phyloP scores from a whole-genome alignment of 148 eudicot species.

The Polygonum aviculare region DNA sequence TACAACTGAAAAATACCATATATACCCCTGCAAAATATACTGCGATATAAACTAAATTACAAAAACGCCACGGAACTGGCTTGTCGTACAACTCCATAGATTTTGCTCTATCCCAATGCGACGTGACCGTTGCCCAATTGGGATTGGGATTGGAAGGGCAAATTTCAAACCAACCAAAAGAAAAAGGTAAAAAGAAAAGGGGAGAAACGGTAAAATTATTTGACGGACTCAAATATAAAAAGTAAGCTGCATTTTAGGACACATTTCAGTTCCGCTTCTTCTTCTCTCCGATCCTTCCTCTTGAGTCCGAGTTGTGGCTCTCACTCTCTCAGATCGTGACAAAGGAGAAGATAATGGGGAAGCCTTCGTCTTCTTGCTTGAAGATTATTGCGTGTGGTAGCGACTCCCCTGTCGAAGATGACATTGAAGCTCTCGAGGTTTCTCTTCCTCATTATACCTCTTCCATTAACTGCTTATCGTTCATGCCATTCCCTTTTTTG shows the following conservation, averaged over 20 bases:
- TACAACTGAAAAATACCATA: constrained; percentile 4
- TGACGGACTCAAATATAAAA: constrained; percentile 15
- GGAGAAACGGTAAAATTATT: background rate
- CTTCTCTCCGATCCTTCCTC: constrained; percentile 2
- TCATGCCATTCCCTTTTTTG: background rate
- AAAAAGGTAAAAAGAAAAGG: background rate
- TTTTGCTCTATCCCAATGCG: background rate
- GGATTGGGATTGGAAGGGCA: background rate
- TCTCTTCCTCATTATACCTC: background rate
- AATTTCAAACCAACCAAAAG: background rate
- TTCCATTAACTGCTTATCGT: background rate
- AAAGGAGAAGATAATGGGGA: constrained; percentile 14
- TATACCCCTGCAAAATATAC: background rate
- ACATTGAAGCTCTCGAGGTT: constrained; percentile 39
- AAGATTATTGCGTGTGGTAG: constrained; percentile 74
- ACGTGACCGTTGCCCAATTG: background rate
- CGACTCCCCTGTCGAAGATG: constrained; percentile 47
- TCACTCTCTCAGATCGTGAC: background rate
- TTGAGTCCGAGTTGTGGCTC: background rate
- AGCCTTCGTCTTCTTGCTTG: constrained; percentile 47
- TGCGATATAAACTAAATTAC: background rate
- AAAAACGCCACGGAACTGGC: background rate
- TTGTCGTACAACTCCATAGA: background rate
- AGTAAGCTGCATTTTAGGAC: constrained; percentile 4
- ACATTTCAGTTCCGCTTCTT: constrained; percentile 6